Evolutionary conservation across 139 green algal species (phyloP).

Genomic region (Picocystis salinarum): DNA sequence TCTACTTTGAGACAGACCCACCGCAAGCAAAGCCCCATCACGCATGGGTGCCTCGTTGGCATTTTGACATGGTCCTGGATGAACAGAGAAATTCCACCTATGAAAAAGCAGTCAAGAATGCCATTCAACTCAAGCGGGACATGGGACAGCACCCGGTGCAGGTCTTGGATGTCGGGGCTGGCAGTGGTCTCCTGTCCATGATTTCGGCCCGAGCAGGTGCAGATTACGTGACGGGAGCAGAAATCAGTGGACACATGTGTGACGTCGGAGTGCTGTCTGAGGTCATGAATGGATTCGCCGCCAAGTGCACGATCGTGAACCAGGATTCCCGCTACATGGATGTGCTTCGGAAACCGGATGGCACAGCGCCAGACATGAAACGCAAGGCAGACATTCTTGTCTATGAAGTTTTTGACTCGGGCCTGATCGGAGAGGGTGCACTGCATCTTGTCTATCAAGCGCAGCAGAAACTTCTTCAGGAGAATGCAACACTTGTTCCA

Average conservation of each 20-base stretch:
- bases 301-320: constrained; percentile 29
- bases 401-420: constrained; percentile 65
- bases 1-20: constrained; percentile 21
- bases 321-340: constrained; percentile 32
- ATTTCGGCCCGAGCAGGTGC: constrained; percentile 42
- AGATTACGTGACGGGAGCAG: constrained; percentile 22
- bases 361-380: constrained; percentile 32
- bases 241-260: constrained; percentile 36
- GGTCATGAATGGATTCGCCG: constrained; percentile 38
- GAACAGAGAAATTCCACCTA: constrained; percentile 39
- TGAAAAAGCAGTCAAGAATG: constrained; percentile 27
- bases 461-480: constrained; percentile 27
- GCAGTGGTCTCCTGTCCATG: constrained; percentile 52
- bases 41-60: constrained; percentile 45
- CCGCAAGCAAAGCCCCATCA: constrained; percentile 23
- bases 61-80: constrained; percentile 70
- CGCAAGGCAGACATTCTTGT: constrained; percentile 21
- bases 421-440: constrained; percentile 58
- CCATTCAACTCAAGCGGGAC: constrained; percentile 4
- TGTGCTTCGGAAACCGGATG: constrained; percentile 24
- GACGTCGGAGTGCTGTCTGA: constrained; percentile 30
- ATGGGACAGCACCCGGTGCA: constrained; percentile 8
- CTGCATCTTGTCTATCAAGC: constrained; percentile 37
- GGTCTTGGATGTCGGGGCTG: constrained; percentile 50
- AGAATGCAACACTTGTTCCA: constrained; percentile 30